A percentile compares a stretch with the other conserved stretches of the same genome.
phyloP scores from a whole-genome alignment of 352 stramenopile genomes.

The Globisporangium solare region DNA sequence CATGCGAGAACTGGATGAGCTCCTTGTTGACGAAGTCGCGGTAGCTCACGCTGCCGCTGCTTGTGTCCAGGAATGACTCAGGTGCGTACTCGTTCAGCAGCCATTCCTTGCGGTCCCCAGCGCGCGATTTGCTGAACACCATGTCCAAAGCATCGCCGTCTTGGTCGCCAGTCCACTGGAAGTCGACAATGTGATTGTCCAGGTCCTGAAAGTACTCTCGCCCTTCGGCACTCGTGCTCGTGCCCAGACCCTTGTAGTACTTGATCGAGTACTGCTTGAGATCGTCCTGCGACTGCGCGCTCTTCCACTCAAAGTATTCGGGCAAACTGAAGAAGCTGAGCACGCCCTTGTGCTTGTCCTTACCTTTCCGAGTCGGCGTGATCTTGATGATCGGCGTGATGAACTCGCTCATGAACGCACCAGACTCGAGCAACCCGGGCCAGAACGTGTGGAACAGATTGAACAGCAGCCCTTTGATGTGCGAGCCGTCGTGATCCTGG shows the following conservation, averaged over 20 bases:
- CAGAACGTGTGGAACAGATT: slow-evolving; percentile 99
- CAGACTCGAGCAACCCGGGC: slow-evolving; percentile 93
- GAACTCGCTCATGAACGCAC: slow-evolving; percentile 98
- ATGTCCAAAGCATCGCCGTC: slow-evolving; percentile 97
- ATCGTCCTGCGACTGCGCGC: slow-evolving; percentile 31
- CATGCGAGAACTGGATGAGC: slow-evolving; percentile 97
- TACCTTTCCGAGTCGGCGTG: slow-evolving; percentile 65
- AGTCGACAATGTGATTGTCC: slow-evolving; percentile 92
- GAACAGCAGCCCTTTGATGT: slow-evolving; percentile 99
- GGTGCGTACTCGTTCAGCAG: slow-evolving; percentile 85
- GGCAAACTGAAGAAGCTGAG: slow-evolving; percentile 97
- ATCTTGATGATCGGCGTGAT: slow-evolving; percentile 99
- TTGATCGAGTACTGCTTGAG: slow-evolving; percentile 96
- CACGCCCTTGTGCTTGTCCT: slow-evolving; percentile 40
- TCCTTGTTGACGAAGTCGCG: slow-evolving; percentile 98
- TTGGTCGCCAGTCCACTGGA: slow-evolving; percentile 55
- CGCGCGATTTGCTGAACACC: slow-evolving; percentile 97
- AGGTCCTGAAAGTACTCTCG: slow-evolving; percentile 99
- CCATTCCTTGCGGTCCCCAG: slow-evolving; percentile 96
- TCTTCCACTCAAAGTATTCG: slow-evolving; percentile 96
- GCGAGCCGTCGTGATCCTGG: slow-evolving; percentile 98
- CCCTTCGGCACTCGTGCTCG: slow-evolving; percentile 94
- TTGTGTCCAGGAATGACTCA: slow-evolving; percentile 93
- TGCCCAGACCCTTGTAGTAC: slow-evolving; percentile 99
- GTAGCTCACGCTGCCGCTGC: slow-evolving; percentile 87